phyloP scores from a whole-genome alignment of 1,284 basidiomycete species.

The Dichomitus squalens region DNA sequence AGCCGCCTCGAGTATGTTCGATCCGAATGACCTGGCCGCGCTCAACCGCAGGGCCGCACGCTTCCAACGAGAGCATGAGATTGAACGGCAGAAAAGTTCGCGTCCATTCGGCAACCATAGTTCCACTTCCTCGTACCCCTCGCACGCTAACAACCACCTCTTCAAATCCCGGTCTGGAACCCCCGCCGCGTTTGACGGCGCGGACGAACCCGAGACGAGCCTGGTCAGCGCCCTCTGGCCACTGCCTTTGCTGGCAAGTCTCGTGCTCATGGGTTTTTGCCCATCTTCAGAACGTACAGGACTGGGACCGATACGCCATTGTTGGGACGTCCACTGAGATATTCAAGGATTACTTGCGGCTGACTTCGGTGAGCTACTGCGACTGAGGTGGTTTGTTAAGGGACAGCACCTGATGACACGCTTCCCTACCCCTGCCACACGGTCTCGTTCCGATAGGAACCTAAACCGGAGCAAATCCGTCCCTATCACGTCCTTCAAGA shows the following conservation, averaged over 20 bases:
- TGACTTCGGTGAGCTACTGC: conserved; percentile 77
- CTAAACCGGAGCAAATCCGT: conserved; percentile 92
- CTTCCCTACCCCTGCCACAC: background rate
- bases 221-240: conserved; percentile 50
- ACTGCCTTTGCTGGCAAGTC: conserved; percentile 11
- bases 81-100: conserved; percentile 67
- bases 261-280: background rate
- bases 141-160: conserved; percentile 53
- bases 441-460: conserved; percentile 61
- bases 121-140: conserved; percentile 44
- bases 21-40: conserved; percentile 66
- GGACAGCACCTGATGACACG: background rate
- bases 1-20: conserved; percentile 42
- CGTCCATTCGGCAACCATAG: conserved; percentile 30
- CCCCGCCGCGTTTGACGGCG: conserved; percentile 39
- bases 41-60: conserved; percentile 73
- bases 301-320: conserved; percentile 97
- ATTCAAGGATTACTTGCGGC: conserved; percentile 94
- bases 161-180: conserved; percentile 52
- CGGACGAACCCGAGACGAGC: conserved; percentile 71
- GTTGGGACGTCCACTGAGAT: conserved; percentile 88
- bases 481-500: conserved; percentile 85
- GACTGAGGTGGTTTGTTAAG: conserved; percentile 3
- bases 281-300: conserved; percentile 80
- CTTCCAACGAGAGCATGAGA: conserved; percentile 80